phyloP scores from a whole-genome alignment of 805 yeast genomes.

The Ogataea siamensis region DNA sequence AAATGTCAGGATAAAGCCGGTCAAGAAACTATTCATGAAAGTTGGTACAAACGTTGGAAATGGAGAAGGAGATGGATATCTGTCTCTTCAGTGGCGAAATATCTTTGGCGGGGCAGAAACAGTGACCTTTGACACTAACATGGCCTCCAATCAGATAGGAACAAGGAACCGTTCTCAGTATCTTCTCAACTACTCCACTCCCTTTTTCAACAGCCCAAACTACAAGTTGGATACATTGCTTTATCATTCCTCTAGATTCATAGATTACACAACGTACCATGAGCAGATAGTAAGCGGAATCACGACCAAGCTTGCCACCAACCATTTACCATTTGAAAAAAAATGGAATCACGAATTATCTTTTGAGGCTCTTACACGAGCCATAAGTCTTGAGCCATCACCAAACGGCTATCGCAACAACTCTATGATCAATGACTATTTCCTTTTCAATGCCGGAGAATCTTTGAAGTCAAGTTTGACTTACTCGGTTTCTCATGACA shows the following conservation, averaged over 20 bases:
- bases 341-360: constrained; percentile 47
- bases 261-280: constrained; percentile 47
- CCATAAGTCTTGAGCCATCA: constrained; percentile 29
- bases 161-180: constrained; percentile 50
- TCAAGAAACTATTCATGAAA: constrained; percentile 72
- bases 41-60: constrained; percentile 97
- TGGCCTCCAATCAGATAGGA: constrained; percentile 42
- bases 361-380: constrained; percentile 44
- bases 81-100: constrained; percentile 64
- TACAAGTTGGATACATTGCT: constrained; percentile 39
- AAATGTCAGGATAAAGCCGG: constrained; percentile 43
- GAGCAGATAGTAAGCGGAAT: constrained; percentile 45
- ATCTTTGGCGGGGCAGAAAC: constrained; percentile 58
- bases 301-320: constrained; percentile 40
- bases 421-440: constrained; percentile 33
- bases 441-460: constrained; percentile 42
- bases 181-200: constrained; percentile 46
- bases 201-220: constrained; percentile 41
- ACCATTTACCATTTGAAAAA: constrained; percentile 29
- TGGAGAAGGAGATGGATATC: constrained; percentile 94
- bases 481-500: constrained; percentile 41
- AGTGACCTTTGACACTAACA: constrained; percentile 44
- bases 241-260: constrained; percentile 42
- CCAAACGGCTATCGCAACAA: constrained; percentile 28
- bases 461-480: constrained; percentile 44